Evolutionary conservation across 805 yeast species (phyloP), one percentile per base, ranked within the genome.

Genomic region (Blastobotrys robertii): DNA sequence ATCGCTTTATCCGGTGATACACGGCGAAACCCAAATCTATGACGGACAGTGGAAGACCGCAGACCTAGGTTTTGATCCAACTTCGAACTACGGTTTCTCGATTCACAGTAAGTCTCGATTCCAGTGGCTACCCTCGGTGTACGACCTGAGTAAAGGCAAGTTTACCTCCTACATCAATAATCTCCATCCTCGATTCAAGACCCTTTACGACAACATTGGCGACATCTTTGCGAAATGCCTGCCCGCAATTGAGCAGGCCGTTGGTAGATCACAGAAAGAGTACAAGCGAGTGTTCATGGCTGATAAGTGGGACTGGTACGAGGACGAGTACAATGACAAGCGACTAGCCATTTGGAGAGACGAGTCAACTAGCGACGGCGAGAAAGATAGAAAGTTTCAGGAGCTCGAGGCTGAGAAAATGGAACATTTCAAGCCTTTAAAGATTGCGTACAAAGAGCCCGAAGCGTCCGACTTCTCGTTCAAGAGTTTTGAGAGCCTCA

Each of bases 81-180:
- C 6, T 19, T 19, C 25, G 25, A 19, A 19, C 25, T 19, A 19
- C 25, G 25, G 25, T 19, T 19, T 19, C 25, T 19, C 25, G 6
- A 19, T 19, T 6, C 25, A 6, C 4, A 19, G 6, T 19, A 15
- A 14, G 11, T 12, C 19, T 9, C n/a, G 15, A 11, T 66, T 50
- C 44, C 70, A 66, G 50, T 66, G 70, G 71, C 45, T 66, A 4
- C 70, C 71, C 8, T 50, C 68, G 9, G 38, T 52, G 2, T 49
- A 61, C 33, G 33, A 44, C n/a, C 11, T 35, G 4, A 6, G 6
- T 4, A 4, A 19, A 19, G 25, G 25, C 25, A 43, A 44, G 12
- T 19, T 19, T 19, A 34, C 33, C 2, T 66, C 71, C 2, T 68
- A 67, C 47, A 68, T 68, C 46, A 68, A 68, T 50, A 68, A 67